phyloP scores from a whole-genome alignment of 2,329 filamentous ascomycete species.

The Fusarium duplospermum region DNA sequence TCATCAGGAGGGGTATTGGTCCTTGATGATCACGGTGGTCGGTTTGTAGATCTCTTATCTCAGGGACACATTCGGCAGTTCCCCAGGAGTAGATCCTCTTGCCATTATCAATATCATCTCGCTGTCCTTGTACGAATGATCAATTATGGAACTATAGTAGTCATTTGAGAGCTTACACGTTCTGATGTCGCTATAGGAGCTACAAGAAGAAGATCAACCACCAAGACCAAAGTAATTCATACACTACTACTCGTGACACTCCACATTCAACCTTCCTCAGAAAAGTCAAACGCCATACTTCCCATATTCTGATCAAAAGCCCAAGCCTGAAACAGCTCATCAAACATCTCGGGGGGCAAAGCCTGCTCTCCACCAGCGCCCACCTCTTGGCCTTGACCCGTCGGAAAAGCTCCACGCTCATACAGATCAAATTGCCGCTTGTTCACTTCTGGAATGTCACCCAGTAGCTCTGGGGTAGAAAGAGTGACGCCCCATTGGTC shows the following conservation, averaged over 20 bases:
- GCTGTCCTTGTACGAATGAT: background rate
- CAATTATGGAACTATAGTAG: background rate
- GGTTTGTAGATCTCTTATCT: background rate
- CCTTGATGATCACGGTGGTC: too few species aligned
- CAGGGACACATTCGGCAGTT: background rate
- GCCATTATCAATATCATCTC: background rate
- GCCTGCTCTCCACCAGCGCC: background rate
- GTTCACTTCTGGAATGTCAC: constrained; percentile 23
- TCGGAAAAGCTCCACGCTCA: constrained; percentile 12
- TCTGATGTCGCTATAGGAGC: background rate
- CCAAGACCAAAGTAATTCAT: too few species aligned
- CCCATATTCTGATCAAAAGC: constrained; percentile 29
- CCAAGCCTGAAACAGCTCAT: constrained; percentile 33
- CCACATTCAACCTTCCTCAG: background rate
- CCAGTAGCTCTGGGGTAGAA: constrained; percentile 15
- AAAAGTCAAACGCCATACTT: constrained; percentile 25
- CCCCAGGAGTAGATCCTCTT: background rate
- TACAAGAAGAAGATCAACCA: background rate
- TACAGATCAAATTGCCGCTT: constrained; percentile 27
- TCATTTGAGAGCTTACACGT: background rate
- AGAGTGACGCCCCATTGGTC: constrained; percentile 28
- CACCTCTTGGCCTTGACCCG: background rate
- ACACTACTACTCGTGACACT: background rate
- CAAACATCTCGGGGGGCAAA: constrained; percentile 18
- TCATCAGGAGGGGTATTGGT: background rate